Base-by-base conservation (phyloP, 768 basidiomycete species). In the Gymnopilus junonius region DNA sequence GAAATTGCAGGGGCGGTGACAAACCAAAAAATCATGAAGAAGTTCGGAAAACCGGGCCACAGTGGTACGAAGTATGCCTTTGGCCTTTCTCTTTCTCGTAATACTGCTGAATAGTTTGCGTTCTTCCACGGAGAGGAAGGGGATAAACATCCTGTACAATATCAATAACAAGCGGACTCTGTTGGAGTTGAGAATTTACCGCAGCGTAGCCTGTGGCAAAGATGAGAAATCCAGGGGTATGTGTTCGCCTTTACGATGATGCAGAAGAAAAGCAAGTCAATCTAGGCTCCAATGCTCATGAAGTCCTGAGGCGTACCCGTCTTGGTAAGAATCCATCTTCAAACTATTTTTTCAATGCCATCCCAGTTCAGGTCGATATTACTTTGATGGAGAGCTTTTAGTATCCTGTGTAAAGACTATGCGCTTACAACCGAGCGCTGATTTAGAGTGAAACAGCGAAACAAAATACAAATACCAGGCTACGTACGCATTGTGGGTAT, bases 381-480 rank as follows among this genome's bases (percentile, higher is more conserved):
- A 4, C 79, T 73, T 5, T 74, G 77, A 60, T 82, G 76, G 27
- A 87, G 72, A 10, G 78, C 67, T 23, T 73, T 62, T 32, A 87
- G 66, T 81, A 87, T 17, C 76, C 76, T 0, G 80, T 75, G 66
- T 88, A 58, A 82, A 75, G 6, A 87, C 75, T 12, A 85, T 67
- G 15, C 87, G 83, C 70, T 84, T 86, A 67, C 86, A 87, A 1
- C 86, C 86, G 39, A 80, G 69, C 27, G 76, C 84, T 86, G 54
- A 7, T 37, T 17, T 51, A 39, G 10, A 10, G 17, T 25, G 17
- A 15, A 43, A 17, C 43, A 12, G 58, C 11, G 55, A 15, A 57
- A n/a, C 14, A 34, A 11, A 21, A n/a, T 17, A 8, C 35, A 23
- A 3, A n/a, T 10, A 63, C 8, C 32, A n/a, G n/a, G n/a, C n/a